Evolutionary conservation across 768 basidiomycete species (phyloP), one percentile per base, ranked within the genome.

Genomic region (Suillus occidentalis): DNA sequence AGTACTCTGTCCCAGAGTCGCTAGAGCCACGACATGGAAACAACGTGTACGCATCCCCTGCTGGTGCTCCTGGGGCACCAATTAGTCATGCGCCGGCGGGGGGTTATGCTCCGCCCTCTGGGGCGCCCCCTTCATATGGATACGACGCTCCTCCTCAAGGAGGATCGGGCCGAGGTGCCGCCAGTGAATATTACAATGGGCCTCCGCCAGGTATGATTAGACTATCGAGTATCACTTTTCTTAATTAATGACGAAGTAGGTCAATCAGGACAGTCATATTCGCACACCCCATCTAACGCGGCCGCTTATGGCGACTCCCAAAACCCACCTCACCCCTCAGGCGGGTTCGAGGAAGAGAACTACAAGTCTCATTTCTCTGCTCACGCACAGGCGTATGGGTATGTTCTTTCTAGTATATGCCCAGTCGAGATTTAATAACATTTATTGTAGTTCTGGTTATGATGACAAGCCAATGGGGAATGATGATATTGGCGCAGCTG

Each of bases 331-430:
- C 40, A 50, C 12, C 49, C n/a, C 49, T 28, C 64, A 22, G 8
- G 31, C 31, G 28, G 55, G 47, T 37, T 68, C 14, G 56, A 66
- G 0, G 70, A 68, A 4, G 67, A 67, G 3, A 58, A 65, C 16
- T 70, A 74, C 59, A 62, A 58, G 18, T 16, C 67, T 1, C 75
- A 74, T 0, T 60, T 69, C 2, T 70, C 72, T 22, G 74, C 75
- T n/a, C 76, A 76, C 28, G 65, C 63, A 8, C 76, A 74, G 42
- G 76, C 76, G 40, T 77, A 76, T 37, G 75, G 66, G 75, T 77
- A 47, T 67, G 76, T 63, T 25, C 25, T 36, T 34, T 4, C n/a
- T 34, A 12, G 14, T 40, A 5, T 18, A 8, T 1, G 16, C 6
- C 18, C 40, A 13, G 0, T 25, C 40, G 52, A 22, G 20, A 39